Evolutionary conservation across 2,329 filamentous ascomycete species (phyloP).

Genomic region (Aspergillus pseudotamarii): DNA sequence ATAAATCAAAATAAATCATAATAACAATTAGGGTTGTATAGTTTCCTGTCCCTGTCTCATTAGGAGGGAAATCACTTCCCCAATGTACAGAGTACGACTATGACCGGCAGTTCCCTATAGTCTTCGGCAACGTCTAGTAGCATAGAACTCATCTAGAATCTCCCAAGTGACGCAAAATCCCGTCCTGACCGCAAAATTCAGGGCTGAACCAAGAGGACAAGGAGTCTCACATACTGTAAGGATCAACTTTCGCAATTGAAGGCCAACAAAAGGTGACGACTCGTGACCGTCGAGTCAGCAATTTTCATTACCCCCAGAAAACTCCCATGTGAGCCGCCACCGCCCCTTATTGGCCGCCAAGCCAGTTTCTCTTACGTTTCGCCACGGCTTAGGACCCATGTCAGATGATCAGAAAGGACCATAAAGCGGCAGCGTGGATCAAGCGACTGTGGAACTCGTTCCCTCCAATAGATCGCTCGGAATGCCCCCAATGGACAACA

Average conservation of each 20-base stretch:
- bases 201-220: not conserved
- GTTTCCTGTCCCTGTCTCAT: not conserved
- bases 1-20: not conserved
- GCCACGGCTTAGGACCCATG: conserved; percentile 20
- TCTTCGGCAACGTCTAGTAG: not conserved
- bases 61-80: not conserved
- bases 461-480: conserved; percentile 11
- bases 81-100: not conserved
- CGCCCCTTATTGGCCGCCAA: conserved; percentile 30
- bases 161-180: not conserved
- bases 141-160: not conserved
- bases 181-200: conserved; percentile 4
- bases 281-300: conserved; percentile 21
- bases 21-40: not conserved
- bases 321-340: conserved; percentile 17
- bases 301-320: conserved; percentile 35
- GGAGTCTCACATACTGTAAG: not conserved
- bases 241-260: conserved; percentile 6
- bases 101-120: not conserved
- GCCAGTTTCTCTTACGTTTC: conserved; percentile 44
- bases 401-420: conserved; percentile 35
- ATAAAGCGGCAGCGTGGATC: conserved; percentile 1
- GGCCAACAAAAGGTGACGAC: conserved; percentile 4
- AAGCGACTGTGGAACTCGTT: not conserved
- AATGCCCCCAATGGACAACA: not conserved